Percentiles rank a stretch among this genome's conserved stretches.
Conservation (phyloP, 345 rosid genomes). For the Populus davidiana region DNA sequence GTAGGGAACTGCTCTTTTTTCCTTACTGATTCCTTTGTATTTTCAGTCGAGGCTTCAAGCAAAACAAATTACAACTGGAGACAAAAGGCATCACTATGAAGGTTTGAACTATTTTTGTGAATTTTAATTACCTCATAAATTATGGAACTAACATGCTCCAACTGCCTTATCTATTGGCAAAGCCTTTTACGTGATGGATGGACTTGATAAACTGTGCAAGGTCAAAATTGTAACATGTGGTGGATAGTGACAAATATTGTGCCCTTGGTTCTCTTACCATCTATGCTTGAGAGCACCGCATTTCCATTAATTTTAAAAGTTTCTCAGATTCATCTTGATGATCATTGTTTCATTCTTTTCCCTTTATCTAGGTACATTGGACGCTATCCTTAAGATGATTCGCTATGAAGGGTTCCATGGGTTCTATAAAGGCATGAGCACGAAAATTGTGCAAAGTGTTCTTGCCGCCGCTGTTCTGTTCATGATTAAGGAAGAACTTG, state of each 20-base stretch:
- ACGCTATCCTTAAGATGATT: conserved; percentile 86
- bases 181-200: background rate
- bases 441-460: conserved; percentile 85
- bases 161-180: background rate
- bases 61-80: conserved; percentile 64
- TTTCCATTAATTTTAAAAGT: background rate
- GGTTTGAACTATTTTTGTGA: conserved; percentile 36
- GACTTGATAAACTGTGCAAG: background rate
- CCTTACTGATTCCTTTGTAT: conserved; percentile 5
- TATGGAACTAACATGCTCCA: background rate
- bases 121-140: background rate
- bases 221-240: background rate
- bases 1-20: background rate
- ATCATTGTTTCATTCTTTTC: background rate
- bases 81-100: conserved; percentile 75
- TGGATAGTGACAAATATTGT: background rate
- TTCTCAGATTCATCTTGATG: background rate
- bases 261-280: background rate
- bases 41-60: conserved; percentile 88
- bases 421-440: conserved; percentile 95
- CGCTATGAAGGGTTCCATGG: conserved; percentile 74
- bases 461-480: conserved; percentile 87
- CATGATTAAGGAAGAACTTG: conserved; percentile 96
- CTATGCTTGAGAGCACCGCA: background rate
- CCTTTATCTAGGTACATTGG: conserved; percentile 55